Percentiles rank a stretch among this genome's conserved stretches.
These are phyloP conservation scores for Citrus mangshanensis DNA, from an alignment of 345 rosid species.

Conservation along the genomic window DNA sequence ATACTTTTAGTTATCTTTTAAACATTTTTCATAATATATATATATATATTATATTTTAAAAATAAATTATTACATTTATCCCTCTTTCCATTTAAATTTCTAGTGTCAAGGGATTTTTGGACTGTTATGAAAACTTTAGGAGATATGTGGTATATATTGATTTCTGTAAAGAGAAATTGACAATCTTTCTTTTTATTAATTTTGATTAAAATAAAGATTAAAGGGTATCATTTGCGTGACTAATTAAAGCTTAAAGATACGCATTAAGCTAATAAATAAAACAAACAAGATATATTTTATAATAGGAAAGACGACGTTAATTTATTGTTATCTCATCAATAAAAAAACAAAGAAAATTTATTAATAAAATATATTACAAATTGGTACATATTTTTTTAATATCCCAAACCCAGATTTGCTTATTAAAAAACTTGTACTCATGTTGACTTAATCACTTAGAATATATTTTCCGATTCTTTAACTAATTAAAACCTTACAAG, in stretches of 20 bases:
- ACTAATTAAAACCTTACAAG: not conserved
- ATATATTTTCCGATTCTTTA: too few relatives aligned
- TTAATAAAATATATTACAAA: not conserved
- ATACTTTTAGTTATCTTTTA: too few relatives aligned
- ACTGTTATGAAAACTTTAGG: too few relatives aligned
- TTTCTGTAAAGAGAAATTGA: too few relatives aligned
- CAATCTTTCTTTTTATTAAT: too few relatives aligned
- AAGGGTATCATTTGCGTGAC: not conserved
- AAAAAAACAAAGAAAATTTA: too few relatives aligned
- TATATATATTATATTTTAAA: too few relatives aligned
- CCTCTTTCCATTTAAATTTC: too few relatives aligned
- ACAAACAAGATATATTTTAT: not conserved
- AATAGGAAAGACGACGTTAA: not conserved
- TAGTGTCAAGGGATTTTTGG: rapidly evolving
- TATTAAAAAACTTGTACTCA: not conserved
- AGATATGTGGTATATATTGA: too few relatives aligned
- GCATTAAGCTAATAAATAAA: not conserved
- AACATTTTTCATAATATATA: too few relatives aligned
- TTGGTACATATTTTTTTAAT: not conserved
- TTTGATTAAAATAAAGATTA: not conserved
- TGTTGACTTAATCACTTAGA: not conserved
- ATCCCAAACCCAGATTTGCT: not conserved
- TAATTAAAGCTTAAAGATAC: too few relatives aligned
- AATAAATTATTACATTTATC: too few relatives aligned
- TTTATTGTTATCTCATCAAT: not conserved